These are phyloP conservation scores for Russula ochroleuca DNA, from an alignment of 768 basidiomycete species.

Conservation along the genomic window DNA sequence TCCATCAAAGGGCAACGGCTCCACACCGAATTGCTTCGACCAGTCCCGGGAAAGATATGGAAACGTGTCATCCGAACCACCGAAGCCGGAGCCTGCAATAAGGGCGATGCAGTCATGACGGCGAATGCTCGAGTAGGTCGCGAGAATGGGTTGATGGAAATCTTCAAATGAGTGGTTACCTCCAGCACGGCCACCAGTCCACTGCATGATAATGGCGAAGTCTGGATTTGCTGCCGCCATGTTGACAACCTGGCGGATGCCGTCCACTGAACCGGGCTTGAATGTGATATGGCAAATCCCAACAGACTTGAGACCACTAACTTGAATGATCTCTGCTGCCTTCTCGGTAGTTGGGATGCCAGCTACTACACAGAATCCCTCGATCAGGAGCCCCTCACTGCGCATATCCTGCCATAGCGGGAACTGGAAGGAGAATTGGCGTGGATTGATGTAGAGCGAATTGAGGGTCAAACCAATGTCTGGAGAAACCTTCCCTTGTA, in stretches of 20 bases:
- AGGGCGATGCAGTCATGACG: constrained; percentile 84
- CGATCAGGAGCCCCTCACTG: constrained; percentile 88
- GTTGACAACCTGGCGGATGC: constrained; percentile 94
- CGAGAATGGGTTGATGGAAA: constrained; percentile 92
- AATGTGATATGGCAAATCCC: constrained; percentile 96
- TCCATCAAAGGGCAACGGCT: constrained; percentile 98
- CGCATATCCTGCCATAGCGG: constrained; percentile 98
- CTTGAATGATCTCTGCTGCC: constrained; percentile 97
- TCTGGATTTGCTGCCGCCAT: constrained; percentile 92
- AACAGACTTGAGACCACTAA: constrained; percentile 63
- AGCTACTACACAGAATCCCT: constrained; percentile 99
- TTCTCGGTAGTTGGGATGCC: constrained; percentile 97
- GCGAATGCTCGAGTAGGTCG: constrained; percentile 87
- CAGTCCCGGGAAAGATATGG: constrained; percentile 96
- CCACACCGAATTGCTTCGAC: constrained; percentile 76
- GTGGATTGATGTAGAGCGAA: constrained; percentile 95
- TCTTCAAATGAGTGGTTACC: constrained; percentile 99
- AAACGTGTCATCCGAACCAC: constrained; percentile 92
- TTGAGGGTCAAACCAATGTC: constrained; percentile 94
- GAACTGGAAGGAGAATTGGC: constrained; percentile 95
- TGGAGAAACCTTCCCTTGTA: constrained; percentile 75
- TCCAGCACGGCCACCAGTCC: constrained; percentile 98
- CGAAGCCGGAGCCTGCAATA: constrained; percentile 93
- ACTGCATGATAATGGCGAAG: constrained; percentile 96
- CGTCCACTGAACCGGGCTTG: constrained; percentile 98